Evolutionary conservation across 495 filamentous ascomycete genomes (phyloP).

Genomic region (Penicillium arizonense): DNA sequence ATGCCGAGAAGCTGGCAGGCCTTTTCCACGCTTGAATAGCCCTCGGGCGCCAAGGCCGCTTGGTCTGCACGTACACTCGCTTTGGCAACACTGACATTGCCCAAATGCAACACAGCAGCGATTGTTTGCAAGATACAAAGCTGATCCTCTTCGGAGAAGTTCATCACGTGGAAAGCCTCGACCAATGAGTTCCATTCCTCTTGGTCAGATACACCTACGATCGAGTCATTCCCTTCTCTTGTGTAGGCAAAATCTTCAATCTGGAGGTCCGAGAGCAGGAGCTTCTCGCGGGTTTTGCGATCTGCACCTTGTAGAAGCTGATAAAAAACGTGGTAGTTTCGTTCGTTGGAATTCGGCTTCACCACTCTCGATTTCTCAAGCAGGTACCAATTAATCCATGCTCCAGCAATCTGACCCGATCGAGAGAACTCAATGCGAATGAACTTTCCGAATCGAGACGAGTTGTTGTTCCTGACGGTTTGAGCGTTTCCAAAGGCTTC

Average conservation of each 20-base stretch:
- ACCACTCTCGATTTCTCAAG: constrained; percentile 97
- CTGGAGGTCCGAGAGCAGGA: constrained; percentile 68
- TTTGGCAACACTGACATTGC: constrained; percentile 84
- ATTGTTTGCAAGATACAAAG: constrained; percentile 78
- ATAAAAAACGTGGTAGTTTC: constrained; percentile 98
- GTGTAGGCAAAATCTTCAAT: constrained; percentile 92
- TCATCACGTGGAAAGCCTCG: constrained; percentile 94
- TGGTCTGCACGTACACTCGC: constrained; percentile 91
- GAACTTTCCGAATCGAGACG: constrained; percentile 98
- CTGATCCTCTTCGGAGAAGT: constrained; percentile 86
- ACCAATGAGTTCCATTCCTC: constrained; percentile 89
- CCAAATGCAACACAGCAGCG: constrained; percentile 88
- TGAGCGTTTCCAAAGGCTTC: constrained; percentile 99
- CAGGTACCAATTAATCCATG: constrained; percentile 98
- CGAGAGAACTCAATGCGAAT: constrained; percentile 95
- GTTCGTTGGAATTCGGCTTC: constrained; percentile 76
- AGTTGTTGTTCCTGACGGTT: constrained; percentile 97
- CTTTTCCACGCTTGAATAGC: constrained; percentile 65
- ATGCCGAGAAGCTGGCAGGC: constrained; percentile 87
- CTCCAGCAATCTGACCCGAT: constrained; percentile 88
- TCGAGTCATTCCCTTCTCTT: constrained; percentile 82
- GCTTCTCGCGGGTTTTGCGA: constrained; percentile 64
- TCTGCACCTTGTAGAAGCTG: constrained; percentile 88
- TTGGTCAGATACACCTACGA: constrained; percentile 83
- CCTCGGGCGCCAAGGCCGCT: constrained; percentile 73